A percentile compares a stretch with the other conserved stretches of the same genome.
Conservation (phyloP, 306 rosid genomes). For the Cyclanthera cordifolia region DNA sequence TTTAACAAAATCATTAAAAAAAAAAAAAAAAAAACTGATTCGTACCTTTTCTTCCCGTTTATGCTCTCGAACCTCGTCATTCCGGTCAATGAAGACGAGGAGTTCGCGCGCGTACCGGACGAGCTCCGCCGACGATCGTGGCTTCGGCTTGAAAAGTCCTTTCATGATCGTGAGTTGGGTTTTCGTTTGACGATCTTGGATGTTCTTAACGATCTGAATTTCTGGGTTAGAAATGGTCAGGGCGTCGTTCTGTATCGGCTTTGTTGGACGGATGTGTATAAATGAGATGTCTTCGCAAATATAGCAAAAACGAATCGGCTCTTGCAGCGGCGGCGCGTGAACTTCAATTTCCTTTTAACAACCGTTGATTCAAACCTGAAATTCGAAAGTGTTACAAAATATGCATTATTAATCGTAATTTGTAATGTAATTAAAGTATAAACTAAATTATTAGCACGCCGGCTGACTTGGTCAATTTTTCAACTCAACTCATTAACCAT, state of each 20-base stretch:
- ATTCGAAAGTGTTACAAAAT: neutral
- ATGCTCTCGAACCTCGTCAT: conserved; percentile 15
- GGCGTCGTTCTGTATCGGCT: conserved; percentile 10
- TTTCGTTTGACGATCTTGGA: neutral
- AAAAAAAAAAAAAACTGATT: neutral
- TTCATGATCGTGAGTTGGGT: conserved; percentile 19
- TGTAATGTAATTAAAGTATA: no score
- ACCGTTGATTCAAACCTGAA: neutral
- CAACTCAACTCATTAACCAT: no score
- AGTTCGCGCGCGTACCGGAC: conserved; percentile 32
- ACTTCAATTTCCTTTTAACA: neutral
- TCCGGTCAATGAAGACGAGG: conserved; percentile 20
- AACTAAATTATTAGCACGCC: no score
- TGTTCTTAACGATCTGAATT: neutral
- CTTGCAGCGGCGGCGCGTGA: conserved; percentile 3
- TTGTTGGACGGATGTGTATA: conserved; percentile 13
- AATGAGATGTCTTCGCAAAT: conserved; percentile 11
- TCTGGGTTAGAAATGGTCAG: neutral
- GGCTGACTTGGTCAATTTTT: no score
- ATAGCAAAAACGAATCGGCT: conserved; percentile 9
- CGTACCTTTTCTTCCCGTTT: conserved; percentile 46
- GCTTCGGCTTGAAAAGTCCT: conserved; percentile 34
- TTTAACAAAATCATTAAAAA: neutral
- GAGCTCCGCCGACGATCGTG: conserved; percentile 29
- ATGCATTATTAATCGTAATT: neutral